Evolutionary conservation across 345 rosid species (phyloP).

Genomic region (Syzygium jambos): DNA sequence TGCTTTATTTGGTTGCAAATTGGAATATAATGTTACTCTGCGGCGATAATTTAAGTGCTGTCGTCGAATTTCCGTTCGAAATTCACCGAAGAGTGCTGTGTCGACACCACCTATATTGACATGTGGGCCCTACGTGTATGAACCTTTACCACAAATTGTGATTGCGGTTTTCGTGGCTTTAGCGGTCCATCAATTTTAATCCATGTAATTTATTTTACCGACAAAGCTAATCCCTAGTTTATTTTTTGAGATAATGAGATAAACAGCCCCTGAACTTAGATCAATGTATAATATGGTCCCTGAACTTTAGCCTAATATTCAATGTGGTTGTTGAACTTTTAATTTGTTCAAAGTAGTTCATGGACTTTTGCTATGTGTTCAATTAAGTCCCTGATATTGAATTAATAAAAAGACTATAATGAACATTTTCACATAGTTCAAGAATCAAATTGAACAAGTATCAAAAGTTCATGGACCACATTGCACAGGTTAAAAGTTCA

Average conservation of each 20-base stretch:
- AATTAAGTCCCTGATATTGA: too few species aligned
- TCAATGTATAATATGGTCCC: too few species aligned
- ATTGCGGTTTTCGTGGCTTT: background rate
- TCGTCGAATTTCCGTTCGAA: background rate
- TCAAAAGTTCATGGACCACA: too few species aligned
- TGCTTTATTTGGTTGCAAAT: background rate
- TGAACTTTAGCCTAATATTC: too few species aligned
- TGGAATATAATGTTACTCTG: background rate
- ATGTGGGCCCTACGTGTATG: background rate
- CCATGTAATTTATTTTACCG: background rate
- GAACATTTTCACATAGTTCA: too few species aligned
- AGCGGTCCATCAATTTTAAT: background rate
- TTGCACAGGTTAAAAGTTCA: too few species aligned
- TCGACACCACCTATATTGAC: background rate
- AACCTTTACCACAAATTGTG: background rate
- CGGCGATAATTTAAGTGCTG: background rate
- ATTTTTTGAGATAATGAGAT: background rate
- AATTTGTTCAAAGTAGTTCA: too few species aligned
- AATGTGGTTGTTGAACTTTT: too few species aligned
- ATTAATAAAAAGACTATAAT: too few species aligned
- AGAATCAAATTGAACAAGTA: too few species aligned
- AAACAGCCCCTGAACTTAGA: too few species aligned
- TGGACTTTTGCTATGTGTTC: too few species aligned
- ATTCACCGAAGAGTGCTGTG: background rate
- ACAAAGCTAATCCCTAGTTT: background rate